phyloP scores from a whole-genome alignment of 129 eudicot genomes.

The Helianthus annuus region HanXRQr2.0-SUNRISE NC_035437.2:136569130-136569629 shows the following conservation, averaged over 20 bases:
- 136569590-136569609: background rate
- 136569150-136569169: constrained; percentile 75
- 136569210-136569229: constrained; percentile 64
- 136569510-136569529: background rate
- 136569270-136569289: background rate
- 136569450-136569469: too few species aligned
- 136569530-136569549: background rate
- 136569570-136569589: background rate
- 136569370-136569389: too few species aligned
- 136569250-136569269: constrained; percentile 4
- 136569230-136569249: background rate
- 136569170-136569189: constrained; percentile 69
- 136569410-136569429: background rate
- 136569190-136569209: constrained; percentile 88
- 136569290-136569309: too few species aligned
- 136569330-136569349: background rate
- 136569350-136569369: background rate
- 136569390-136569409: background rate
- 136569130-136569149: constrained; percentile 12
- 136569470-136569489: background rate
- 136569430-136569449: too few species aligned
- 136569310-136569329: background rate
- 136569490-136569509: background rate
- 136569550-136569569: background rate
- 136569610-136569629: background rate